phyloP scores from a whole-genome alignment of 2,329 filamentous ascomycete species.

The Chaetomium olivaceum region DNA sequence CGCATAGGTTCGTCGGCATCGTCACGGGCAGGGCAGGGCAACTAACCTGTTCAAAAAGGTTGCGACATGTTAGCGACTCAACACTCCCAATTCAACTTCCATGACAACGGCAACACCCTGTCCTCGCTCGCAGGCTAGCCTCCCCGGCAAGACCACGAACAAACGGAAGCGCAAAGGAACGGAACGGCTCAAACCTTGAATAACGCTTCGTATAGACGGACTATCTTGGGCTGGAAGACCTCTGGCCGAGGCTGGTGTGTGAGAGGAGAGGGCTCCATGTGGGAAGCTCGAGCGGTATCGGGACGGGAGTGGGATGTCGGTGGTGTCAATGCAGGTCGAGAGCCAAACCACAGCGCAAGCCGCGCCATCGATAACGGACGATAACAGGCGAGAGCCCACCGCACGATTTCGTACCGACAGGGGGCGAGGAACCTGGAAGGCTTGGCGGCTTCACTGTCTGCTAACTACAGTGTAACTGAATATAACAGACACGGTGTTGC shows the following conservation, averaged over 20 bases:
- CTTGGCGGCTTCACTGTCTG: not conserved
- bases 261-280: slow-evolving; percentile 87
- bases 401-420: not conserved
- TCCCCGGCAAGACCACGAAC: not conserved
- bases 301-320: not conserved
- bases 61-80: slow-evolving; percentile 11
- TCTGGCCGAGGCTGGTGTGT: slow-evolving; percentile 89
- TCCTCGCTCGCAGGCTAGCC: not conserved
- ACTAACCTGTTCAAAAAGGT: slow-evolving; percentile 10
- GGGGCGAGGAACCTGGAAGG: not conserved
- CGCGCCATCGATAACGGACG: slow-evolving; percentile 7
- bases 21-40: not conserved
- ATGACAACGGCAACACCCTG: not conserved
- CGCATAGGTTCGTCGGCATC: not conserved
- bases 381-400: not conserved
- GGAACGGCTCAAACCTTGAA: slow-evolving; percentile 62
- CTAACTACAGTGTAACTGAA: not conserved
- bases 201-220: slow-evolving; percentile 81
- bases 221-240: slow-evolving; percentile 91
- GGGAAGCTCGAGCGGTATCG: not conserved
- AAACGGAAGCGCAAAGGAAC: slow-evolving; percentile 19
- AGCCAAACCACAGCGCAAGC: slow-evolving; percentile 3
- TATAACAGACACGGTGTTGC: not conserved
- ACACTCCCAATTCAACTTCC: not conserved
- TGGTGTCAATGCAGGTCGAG: not conserved